Evolutionary conservation across 768 basidiomycete genomes (phyloP).

Genomic region (Lactifluus pinguis): DNA sequence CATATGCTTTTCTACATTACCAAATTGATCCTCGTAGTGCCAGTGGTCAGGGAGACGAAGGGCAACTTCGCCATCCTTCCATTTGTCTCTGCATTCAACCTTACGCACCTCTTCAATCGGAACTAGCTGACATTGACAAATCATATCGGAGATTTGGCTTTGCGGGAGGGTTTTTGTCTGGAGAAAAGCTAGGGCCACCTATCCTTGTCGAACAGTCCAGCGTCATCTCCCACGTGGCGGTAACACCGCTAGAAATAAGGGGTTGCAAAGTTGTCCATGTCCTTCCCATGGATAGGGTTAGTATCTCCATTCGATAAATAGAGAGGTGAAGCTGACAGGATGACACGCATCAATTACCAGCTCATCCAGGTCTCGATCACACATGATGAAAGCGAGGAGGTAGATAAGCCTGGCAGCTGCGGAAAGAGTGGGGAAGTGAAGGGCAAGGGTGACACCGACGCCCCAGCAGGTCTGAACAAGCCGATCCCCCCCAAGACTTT

Average conservation of each 20-base stretch:
- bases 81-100: neutral
- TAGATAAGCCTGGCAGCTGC: neutral
- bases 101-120: neutral
- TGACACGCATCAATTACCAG: neutral
- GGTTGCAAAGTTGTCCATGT: neutral
- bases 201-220: neutral
- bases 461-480: too few relatives aligned
- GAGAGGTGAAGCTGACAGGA: neutral
- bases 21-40: too few relatives aligned
- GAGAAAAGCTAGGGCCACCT: too few relatives aligned
- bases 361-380: neutral
- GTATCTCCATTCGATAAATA: neutral
- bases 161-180: too few relatives aligned
- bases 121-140: neutral
- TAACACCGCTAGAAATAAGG: neutral
- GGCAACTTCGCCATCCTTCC: neutral
- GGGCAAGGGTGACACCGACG: too few relatives aligned
- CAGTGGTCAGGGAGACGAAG: too few relatives aligned
- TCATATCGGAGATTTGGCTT: neutral
- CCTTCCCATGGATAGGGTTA: neutral
- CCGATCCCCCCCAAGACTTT: too few relatives aligned
- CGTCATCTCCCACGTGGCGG: neutral
- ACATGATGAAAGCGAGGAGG: neutral
- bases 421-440: too few relatives aligned
- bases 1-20: too few relatives aligned